A percentile compares a stretch with the other conserved stretches of the same genome.
These are phyloP conservation scores for Aspergillus ostianus DNA, from an alignment of 495 filamentous ascomycete species.

Conservation along the genomic window DNA sequence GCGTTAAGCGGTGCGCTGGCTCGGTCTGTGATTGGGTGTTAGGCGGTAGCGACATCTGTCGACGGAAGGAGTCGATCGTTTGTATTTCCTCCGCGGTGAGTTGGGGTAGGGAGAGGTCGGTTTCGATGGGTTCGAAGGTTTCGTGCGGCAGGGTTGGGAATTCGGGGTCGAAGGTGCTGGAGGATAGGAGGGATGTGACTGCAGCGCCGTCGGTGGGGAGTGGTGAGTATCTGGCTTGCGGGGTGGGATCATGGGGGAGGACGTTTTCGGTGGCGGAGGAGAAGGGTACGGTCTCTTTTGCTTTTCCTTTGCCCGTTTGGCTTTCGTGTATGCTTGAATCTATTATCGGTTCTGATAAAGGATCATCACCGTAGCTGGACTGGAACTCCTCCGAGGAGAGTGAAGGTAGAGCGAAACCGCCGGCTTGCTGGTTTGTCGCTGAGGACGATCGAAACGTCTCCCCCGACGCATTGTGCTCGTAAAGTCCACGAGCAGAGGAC, in stretches of 20 bases:
- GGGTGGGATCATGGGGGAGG: background rate
- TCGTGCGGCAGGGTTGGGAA: constrained; percentile 20
- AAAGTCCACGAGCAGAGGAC: constrained; percentile 8
- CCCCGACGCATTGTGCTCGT: background rate
- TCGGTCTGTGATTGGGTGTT: constrained; percentile 6
- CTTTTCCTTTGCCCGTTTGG: constrained; percentile 29
- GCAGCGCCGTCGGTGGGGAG: constrained; percentile 39
- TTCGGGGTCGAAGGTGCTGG: constrained; percentile 54
- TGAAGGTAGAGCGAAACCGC: constrained; percentile 26
- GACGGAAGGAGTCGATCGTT: constrained; percentile 39
- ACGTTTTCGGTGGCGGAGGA: no score
- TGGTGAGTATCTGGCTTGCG: background rate
- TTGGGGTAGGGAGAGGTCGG: constrained; percentile 23
- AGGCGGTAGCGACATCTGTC: constrained; percentile 12
- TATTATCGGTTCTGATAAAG: background rate
- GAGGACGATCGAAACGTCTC: constrained; percentile 25
- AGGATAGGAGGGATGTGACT: constrained; percentile 50
- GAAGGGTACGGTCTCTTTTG: constrained; percentile 18
- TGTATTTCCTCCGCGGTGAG: constrained; percentile 29
- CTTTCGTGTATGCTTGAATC: background rate
- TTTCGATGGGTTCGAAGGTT: constrained; percentile 44
- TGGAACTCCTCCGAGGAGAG: constrained; percentile 36
- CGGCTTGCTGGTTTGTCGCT: constrained; percentile 3
- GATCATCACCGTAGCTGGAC: constrained; percentile 9
- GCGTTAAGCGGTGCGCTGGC: constrained; percentile 21